Base-by-base conservation (phyloP, 352 stramenopile genomes). In the Phytophthora brassicae region DNA sequence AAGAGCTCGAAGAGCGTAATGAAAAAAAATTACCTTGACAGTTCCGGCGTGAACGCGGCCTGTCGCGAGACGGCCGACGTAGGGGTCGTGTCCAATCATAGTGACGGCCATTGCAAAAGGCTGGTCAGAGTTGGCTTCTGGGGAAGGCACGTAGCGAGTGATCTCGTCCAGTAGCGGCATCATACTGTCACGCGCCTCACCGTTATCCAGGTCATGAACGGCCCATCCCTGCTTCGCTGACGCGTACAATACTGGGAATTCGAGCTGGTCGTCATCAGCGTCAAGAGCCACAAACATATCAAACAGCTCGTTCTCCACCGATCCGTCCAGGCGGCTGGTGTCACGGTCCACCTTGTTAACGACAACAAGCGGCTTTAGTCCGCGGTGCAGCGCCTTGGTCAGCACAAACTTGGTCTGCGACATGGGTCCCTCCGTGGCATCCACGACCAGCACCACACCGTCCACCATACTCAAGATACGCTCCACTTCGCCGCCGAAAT, bases 331-430 rank as follows among this genome's bases (percentile, higher is more conserved):
- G 17, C 95, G 81, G 22, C 86, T 93, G 26, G 96, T 97, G 26
- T 92, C 70, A 22, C 96, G 86, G 74, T 99, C 97, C 29, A 98
- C 94, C 84, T 99, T 99, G 84, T 99, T 99, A 50, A 99, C 84
- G 17, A 99, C 94, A 17, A 99, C 95, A 9, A 99, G 75, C 14
- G 95, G 95, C 68, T 95, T 95, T 3, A 99, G 70, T 24, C 92
- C 92, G 17, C 88, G 74, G 48, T 92, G 87, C 19, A 99, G 78
- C 33, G 97, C 97, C 69, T 99, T 97, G 31, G 80, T 95, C n/a
- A 99, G 75, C 36, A 99, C 97, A 66, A 99, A 99, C 72, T 99
- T 99, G 50, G 97, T 99, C 66, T 99, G 97, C 24, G 90, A 96
- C 94, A 99, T 99, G 23, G 86, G 86, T 2, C 97, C 97, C 74